These are phyloP conservation scores for Rhynchospora pubera DNA, from an alignment of 176 grass and related monocot genomes.

Conservation along the genomic window DNA sequence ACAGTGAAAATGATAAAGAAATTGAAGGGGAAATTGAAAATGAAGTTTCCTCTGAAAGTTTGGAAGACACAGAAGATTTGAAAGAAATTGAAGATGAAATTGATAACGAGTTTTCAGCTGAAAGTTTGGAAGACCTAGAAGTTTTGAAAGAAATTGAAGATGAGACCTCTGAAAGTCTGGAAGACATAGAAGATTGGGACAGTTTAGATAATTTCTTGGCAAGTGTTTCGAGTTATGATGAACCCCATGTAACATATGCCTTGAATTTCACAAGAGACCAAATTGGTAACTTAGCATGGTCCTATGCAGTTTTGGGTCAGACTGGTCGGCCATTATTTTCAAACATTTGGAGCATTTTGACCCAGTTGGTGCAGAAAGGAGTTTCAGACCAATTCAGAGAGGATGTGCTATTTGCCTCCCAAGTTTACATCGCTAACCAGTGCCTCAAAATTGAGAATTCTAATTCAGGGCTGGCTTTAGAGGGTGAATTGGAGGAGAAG, in stretches of 20 bases:
- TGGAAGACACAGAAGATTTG: background rate
- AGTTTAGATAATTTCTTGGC: background rate
- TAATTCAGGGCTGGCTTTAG: constrained; percentile 53
- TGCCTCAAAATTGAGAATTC: constrained; percentile 69
- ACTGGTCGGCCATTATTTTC: constrained; percentile 66
- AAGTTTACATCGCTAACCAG: constrained; percentile 86
- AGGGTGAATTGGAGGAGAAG: constrained; percentile 65
- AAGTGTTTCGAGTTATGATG: constrained; percentile 5
- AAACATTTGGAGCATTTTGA: constrained; percentile 51
- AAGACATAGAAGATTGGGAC: background rate
- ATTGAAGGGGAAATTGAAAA: background rate
- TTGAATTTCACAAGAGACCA: constrained; percentile 78
- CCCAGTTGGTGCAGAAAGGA: constrained; percentile 46
- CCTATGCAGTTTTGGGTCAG: constrained; percentile 75
- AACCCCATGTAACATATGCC: background rate
- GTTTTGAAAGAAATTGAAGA: background rate
- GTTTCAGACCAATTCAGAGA: constrained; percentile 75
- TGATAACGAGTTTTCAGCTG: background rate
- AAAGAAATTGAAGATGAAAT: constrained; percentile 5
- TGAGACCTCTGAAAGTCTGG: background rate
- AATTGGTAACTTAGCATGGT: constrained; percentile 85
- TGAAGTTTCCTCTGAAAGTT: background rate
- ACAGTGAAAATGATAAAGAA: constrained; percentile 1
- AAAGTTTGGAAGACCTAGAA: background rate
- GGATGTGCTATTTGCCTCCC: constrained; percentile 92